Evolutionary conservation across 768 basidiomycete genomes (phyloP), one percentile per base, ranked within the genome.

Genomic region (Clathrus columnatus): DNA sequence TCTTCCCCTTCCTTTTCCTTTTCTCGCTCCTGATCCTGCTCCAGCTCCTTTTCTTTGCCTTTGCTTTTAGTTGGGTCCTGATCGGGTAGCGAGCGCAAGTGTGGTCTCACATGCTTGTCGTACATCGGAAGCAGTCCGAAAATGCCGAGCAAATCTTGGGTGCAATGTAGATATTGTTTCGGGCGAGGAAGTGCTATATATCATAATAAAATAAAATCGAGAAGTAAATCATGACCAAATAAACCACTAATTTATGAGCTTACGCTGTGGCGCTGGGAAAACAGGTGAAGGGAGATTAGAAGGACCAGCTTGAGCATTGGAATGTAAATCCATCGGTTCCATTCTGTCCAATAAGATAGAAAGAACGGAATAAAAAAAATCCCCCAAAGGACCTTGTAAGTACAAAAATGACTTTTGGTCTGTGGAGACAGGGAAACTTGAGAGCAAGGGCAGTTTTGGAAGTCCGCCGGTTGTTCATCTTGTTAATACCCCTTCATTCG

Each of bases 41-140:
- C 71, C 73, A 2, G 68, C 72, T 66, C 64, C 32, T 64, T 62
- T 21, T 67, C 61, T 50, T 71, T 62, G 30, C 67, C 66, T 54
- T 66, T 69, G 57, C 67, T 68, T 24, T 44, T 63, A 21, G n/a
- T 10, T 20, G n/a, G 28, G 48, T 50, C 64, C 27, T 57, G 61
- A 23, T 67, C 64, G 57, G 68, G 69, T 27, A 69, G 60, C 18
- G 74, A 70, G 30, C 67, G 56, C 41, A 70, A 64, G 63, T 72
- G 70, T 10, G 81, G 77, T n/a, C 83, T 76, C 50, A 90, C 88
- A 63, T 90, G 85, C 64, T 83, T 85, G 71, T 89, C 83, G 66
- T 91, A 91, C n/a, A 85, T 82, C 8, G 82, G 62, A 49, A 82
- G 75, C 26, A 91, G 79, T 49, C 78, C 73, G 62, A 91, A 87